Conservation (phyloP, 176 grass and related monocot genomes). For the Oryza rufipogon region DNA sequence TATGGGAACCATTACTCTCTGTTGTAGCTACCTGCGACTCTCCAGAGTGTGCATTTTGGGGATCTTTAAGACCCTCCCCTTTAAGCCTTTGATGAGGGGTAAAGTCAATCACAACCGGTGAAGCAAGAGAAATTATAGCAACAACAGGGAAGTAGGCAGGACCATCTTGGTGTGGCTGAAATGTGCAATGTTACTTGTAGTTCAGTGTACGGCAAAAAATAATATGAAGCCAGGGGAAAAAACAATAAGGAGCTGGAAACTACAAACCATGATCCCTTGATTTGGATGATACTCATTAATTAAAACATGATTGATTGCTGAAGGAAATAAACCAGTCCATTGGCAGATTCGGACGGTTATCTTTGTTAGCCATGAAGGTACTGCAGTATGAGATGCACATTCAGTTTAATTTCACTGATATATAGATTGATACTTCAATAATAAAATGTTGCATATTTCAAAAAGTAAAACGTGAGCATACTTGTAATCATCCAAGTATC, state of each 20-base stretch:
- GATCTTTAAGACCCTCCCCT: slow-evolving; percentile 33
- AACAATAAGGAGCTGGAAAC: slow-evolving; percentile 7
- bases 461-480: background rate
- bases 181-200: background rate
- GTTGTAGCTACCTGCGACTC: background rate
- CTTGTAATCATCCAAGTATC: background rate
- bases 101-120: slow-evolving; percentile 82
- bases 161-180: slow-evolving; percentile 79
- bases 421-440: background rate
- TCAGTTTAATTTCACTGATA: slow-evolving; percentile 22
- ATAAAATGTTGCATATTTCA: background rate
- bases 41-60: background rate
- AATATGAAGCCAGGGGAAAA: background rate
- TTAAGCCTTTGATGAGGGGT: slow-evolving; percentile 62
- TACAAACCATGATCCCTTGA: slow-evolving; percentile 94
- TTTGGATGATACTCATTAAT: slow-evolving; percentile 90
- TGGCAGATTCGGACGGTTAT: slow-evolving; percentile 75
- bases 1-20: slow-evolving; percentile 25
- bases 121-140: slow-evolving; percentile 88
- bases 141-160: slow-evolving; percentile 73
- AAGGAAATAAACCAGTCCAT: slow-evolving; percentile 81
- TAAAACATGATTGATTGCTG: slow-evolving; percentile 83
- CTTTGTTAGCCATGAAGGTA: slow-evolving; percentile 82
- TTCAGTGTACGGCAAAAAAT: background rate
- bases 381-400: slow-evolving; percentile 53